Base-by-base conservation (phyloP, 345 rosid species). In the Rhodomyrtus tomentosa region DNA sequence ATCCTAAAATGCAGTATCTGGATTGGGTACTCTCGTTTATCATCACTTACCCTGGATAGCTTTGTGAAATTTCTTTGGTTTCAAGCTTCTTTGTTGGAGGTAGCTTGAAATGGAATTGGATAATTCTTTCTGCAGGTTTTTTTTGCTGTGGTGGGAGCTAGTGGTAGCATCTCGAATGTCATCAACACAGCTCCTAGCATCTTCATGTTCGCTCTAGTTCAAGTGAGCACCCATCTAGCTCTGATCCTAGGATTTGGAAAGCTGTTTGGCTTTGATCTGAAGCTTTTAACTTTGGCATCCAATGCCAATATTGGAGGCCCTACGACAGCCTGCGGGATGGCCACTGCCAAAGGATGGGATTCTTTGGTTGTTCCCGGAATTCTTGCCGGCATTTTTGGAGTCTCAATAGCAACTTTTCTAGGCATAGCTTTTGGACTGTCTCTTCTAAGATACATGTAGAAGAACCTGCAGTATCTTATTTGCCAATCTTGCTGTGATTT, bases 251-350 rank as follows among this genome's bases (percentile, higher is more conserved):
- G 98, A 40, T 52, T 96, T 32, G 98, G 99, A 80, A 93, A 93
- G 93, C 89, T 95, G 40, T 84, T 94, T 11, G 76, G 90, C 24
- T 83, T 95, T 16, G 99, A 95, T 85, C 87, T 87, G 84, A 93
- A 92, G 89, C 90, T 91, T 58, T 88, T 95, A 85, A 96, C 95
- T 48, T 32, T 96, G 38, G 98, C 99, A 55, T 96, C 98, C 54
- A 95, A 95, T 91, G 99, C 98, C 62, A 96, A 93, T 83, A 93
- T 95, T 11, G 99, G 99, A 50, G 98, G 98, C 59, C 98, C 98
- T 3, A 95, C 98, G 25, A 96, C 98, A 10, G 98, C 99, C n/a
- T 95, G 95, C 5, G 95, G 98, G 82, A 96, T 96, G 99, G 98
- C 97, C 42, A 95, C 95, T 0, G 95, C 98, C 40, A 95, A 95